phyloP scores from a whole-genome alignment of 768 basidiomycete genomes.

The Tulasnella sp. region DNA sequence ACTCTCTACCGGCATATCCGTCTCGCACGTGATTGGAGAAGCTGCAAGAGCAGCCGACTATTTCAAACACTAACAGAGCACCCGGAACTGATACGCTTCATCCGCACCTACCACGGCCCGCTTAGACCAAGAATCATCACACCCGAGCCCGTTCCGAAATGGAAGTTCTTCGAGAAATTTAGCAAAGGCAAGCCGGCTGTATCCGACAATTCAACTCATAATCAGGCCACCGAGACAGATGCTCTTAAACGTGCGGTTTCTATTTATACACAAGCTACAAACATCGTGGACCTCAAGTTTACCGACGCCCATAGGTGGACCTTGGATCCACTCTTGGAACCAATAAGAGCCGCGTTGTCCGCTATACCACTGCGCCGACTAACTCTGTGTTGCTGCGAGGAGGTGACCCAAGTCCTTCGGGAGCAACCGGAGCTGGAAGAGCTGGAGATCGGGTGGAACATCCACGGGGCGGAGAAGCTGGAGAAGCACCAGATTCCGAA shows the following conservation, averaged over 20 bases:
- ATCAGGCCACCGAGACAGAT: background rate
- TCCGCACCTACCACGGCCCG: background rate
- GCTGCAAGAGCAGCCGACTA: background rate
- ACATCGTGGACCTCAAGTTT: background rate
- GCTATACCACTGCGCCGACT: background rate
- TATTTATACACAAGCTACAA: background rate
- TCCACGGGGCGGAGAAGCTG: background rate
- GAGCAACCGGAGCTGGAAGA: background rate
- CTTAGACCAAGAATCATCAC: background rate
- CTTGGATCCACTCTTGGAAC: background rate
- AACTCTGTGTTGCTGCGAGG: background rate
- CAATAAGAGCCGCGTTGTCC: background rate
- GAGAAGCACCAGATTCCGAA: background rate
- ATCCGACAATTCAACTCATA: background rate
- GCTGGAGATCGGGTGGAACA: background rate
- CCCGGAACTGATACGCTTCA: background rate
- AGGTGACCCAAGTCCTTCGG: background rate
- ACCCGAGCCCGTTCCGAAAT: background rate
- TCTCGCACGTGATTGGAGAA: background rate
- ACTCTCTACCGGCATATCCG: background rate
- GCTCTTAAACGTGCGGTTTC: background rate
- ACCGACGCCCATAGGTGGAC: background rate
- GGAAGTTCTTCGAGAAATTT: background rate
- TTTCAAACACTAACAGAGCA: background rate
- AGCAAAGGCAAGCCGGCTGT: background rate